phyloP scores from a whole-genome alignment of 441 rosid species.

The Biscutella auriculata region DNA sequence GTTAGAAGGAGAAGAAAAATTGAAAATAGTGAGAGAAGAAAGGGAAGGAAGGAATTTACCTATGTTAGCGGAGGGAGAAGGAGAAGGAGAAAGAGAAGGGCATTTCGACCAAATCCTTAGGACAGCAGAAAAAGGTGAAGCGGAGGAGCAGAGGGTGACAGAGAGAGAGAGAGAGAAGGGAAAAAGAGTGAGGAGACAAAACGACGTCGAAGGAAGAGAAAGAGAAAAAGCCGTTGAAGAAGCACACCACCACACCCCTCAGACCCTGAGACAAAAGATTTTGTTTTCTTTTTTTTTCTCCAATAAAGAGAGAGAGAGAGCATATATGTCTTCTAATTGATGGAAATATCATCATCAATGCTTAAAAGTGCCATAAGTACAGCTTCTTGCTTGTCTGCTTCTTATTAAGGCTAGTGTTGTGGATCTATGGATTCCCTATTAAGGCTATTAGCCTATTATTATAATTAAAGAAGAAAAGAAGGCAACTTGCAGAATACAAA shows the following conservation, averaged over 20 bases:
- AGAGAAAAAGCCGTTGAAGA: slow-evolving; percentile 28
- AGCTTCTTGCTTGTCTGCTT: slow-evolving; percentile 19
- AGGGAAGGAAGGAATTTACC: neutral
- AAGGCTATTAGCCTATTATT: too few species aligned
- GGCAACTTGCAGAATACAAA: neutral
- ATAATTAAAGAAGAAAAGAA: neutral
- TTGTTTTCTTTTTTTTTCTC: neutral
- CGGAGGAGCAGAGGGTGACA: neutral
- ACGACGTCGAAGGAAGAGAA: slow-evolving; percentile 25
- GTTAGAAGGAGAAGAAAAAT: neutral
- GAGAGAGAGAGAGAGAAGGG: neutral
- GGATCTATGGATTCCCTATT: neutral
- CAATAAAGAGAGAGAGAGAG: neutral
- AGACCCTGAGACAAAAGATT: slow-evolving; percentile 25
- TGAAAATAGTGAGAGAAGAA: neutral
- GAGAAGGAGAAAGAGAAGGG: slow-evolving; percentile 1
- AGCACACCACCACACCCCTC: neutral
- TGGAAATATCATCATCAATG: neutral
- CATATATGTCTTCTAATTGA: neutral
- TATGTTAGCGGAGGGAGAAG: neutral
- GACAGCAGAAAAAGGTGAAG: slow-evolving; percentile 4
- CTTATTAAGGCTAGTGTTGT: too few species aligned
- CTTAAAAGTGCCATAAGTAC: neutral
- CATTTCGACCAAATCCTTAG: slow-evolving; percentile 5
- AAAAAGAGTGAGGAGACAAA: slow-evolving; percentile 12